Conservation (phyloP, 805 yeast species). For the Scheffersomyces amazonensis region DNA sequence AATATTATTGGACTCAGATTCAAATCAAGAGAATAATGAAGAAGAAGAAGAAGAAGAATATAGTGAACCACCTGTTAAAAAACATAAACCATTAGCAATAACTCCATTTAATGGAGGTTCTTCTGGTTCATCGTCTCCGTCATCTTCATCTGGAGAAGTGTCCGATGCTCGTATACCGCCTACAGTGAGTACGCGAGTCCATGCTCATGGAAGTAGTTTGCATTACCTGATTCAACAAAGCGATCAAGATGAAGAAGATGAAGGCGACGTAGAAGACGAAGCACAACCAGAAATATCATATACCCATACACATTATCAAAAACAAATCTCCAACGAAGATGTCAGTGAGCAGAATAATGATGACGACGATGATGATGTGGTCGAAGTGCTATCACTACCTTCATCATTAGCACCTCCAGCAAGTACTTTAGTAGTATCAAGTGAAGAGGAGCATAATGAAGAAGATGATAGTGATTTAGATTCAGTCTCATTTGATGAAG, state of each 20-base stretch:
- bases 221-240: neutral
- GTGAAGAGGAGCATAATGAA: neutral
- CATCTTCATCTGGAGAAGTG: neutral
- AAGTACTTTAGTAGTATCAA: neutral
- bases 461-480: constrained; percentile 9
- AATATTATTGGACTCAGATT: constrained; percentile 24
- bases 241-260: constrained; percentile 2
- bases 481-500: constrained; percentile 2
- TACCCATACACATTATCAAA: neutral
- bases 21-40: constrained; percentile 3
- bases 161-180: too few relatives aligned
- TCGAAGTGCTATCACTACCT: constrained; percentile 2
- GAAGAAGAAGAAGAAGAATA: constrained; percentile 3
- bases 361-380: constrained; percentile 1
- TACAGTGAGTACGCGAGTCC: neutral
- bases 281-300: neutral
- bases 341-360: neutral
- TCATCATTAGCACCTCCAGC: constrained; percentile 3
- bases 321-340: neutral
- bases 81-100: constrained; percentile 2
- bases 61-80: constrained; percentile 4
- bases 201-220: neutral
- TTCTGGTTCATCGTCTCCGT: constrained; percentile 1
- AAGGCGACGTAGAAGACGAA: neutral
- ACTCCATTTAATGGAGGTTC: constrained; percentile 6